A percentile compares a stretch with the other conserved stretches of the same genome.
These are phyloP conservation scores for Nowakowskiella sp. DNA, from an alignment of 192 early-diverging fungal genomes.

Conservation along the genomic window DNA sequence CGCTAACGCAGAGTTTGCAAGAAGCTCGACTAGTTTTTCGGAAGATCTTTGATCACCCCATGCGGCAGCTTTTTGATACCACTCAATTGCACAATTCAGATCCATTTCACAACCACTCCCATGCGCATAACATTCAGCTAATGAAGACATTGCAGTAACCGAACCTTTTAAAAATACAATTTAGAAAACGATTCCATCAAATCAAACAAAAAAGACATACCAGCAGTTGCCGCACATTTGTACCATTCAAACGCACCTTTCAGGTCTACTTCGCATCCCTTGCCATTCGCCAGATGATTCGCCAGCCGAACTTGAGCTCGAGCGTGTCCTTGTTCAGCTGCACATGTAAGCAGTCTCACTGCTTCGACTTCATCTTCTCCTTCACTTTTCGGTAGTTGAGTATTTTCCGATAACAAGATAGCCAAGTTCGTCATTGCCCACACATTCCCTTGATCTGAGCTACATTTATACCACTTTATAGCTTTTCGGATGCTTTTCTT, in stretches of 20 bases:
- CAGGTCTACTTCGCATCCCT: slow-evolving; percentile 17
- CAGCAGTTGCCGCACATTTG: slow-evolving; percentile 25
- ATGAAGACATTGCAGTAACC: slow-evolving; percentile 26
- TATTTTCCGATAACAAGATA: too few relatives aligned
- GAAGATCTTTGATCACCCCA: slow-evolving; percentile 33
- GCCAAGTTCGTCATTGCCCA: slow-evolving; percentile 51
- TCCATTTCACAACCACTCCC: slow-evolving; percentile 28
- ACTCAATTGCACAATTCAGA: slow-evolving; percentile 25
- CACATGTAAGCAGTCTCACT: slow-evolving; percentile 54
- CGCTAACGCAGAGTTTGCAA: slow-evolving; percentile 16
- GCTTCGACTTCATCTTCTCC: slow-evolving; percentile 49
- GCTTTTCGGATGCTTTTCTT: slow-evolving; percentile 52
- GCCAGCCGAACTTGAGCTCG: slow-evolving; percentile 41
- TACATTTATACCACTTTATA: slow-evolving; percentile 62
- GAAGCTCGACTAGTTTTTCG: slow-evolving; percentile 26
- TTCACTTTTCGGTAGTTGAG: too few relatives aligned
- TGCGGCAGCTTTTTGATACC: slow-evolving; percentile 37
- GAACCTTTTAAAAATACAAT: slow-evolving; percentile 14
- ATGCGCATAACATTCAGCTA: slow-evolving; percentile 30
- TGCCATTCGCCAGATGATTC: slow-evolving; percentile 22
- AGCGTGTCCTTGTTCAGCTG: slow-evolving; percentile 52
- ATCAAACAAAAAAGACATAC: background rate
- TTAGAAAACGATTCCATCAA: background rate
- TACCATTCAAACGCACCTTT: slow-evolving; percentile 50
- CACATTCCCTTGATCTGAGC: slow-evolving; percentile 62